Base-by-base conservation (phyloP, 352 stramenopile species). In the Pythium phragmiticola region DNA sequence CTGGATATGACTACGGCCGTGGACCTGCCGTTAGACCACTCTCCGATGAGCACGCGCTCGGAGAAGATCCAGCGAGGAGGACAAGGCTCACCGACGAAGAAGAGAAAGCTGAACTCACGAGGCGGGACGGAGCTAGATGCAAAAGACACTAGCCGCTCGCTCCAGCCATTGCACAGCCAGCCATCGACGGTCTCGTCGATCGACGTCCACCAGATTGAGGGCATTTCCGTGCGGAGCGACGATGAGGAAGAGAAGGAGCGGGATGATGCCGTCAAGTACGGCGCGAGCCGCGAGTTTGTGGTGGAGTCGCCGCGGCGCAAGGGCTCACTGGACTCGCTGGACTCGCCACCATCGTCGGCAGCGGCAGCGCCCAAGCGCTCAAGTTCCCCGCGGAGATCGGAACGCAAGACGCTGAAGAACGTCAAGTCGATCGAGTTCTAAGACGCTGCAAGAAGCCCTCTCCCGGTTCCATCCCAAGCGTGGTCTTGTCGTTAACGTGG, bases 1-100 rank as follows among this genome's bases (percentile, higher is more conserved):
- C 78, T 86, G 39, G 80, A 91, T 58, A 78, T 73, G 13, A 66
- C 72, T n/a, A 80, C 77, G 7, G 63, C 86, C 11, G 72, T 88
- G 34, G 69, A 88, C 0, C 59, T 86, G 8, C 75, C 80, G 21
- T 41, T 69, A 16, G 63, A 62, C 37, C 68, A 26, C 36, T 73
- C 45, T 49, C 84, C 77, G 33, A 65, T 87, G 47, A 85, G 87
- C 58, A 57, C 70, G 14, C 60, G n/a, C 0, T 49, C 41, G 4
- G 45, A 68, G 26, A 60, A 56, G 3, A 48, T 68, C 46, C 61
- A 68, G 28, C 43, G 36, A 17, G 36, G 36, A 42, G 9, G 36
- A 42, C 9, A 16, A 2, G 36, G 42, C 16, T 14, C 17, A 7
- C 54, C 74, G 21, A 43, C 46, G 34, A 71, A 64, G 48, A 73